phyloP scores from a whole-genome alignment of 768 basidiomycete species.

The Termitomyces sp. region DNA sequence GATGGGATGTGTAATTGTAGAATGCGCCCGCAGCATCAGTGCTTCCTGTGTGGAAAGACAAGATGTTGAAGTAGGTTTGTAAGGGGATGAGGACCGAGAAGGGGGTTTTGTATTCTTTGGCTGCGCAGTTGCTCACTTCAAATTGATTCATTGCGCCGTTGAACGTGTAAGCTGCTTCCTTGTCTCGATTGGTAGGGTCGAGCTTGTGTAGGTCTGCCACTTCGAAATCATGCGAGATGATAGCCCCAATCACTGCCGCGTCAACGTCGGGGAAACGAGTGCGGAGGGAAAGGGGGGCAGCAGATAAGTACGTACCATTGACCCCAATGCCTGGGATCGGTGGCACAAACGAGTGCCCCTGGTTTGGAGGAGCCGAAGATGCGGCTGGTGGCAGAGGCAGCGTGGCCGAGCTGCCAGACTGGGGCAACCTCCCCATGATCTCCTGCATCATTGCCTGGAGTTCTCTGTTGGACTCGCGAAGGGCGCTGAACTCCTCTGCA shows the following conservation, averaged over 20 bases:
- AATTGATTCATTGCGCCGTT: neutral
- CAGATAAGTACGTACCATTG: neutral
- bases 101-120: too few species aligned
- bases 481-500: neutral
- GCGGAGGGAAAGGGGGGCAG: neutral
- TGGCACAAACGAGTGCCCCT: neutral
- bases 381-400: neutral
- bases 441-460: neutral
- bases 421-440: neutral
- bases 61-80: too few species aligned
- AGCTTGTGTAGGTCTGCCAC: neutral
- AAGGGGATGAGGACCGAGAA: too few species aligned
- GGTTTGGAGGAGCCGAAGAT: too few species aligned
- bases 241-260: neutral
- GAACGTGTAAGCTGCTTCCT: neutral
- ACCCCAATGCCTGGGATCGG: neutral
- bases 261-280: conserved; percentile 1
- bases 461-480: neutral
- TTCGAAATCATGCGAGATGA: neutral
- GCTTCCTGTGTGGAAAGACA: too few species aligned
- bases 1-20: too few species aligned
- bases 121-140: too few species aligned
- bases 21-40: too few species aligned
- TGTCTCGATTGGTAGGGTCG: neutral
- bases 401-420: neutral